Percentiles rank a stretch among this genome's conserved stretches.
phyloP scores from a whole-genome alignment of 1,139 yeast species.

The Kazachstania sp. region DNA sequence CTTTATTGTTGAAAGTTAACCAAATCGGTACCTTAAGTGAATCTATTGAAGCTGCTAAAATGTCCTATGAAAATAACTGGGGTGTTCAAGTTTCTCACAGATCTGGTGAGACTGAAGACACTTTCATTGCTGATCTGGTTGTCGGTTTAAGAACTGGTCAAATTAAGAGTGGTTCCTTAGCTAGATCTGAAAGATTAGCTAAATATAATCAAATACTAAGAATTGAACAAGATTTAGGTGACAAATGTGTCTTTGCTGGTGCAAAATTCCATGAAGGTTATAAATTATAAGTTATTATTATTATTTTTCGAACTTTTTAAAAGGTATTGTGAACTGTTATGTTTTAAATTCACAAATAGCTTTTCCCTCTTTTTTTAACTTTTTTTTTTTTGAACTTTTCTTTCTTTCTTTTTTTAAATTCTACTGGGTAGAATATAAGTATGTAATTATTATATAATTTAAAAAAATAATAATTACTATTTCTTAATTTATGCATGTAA shows the following conservation, averaged over 20 bases:
- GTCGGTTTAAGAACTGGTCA: constrained; percentile 97
- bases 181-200: constrained; percentile 98
- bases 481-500: too few relatives aligned
- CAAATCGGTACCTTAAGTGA: constrained; percentile 88
- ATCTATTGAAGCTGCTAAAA: constrained; percentile 88
- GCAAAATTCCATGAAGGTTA: constrained; percentile 57
- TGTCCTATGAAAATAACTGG: constrained; percentile 87
- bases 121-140: constrained; percentile 90
- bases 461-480: too few relatives aligned
- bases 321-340: too few relatives aligned
- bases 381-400: too few relatives aligned
- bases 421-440: too few relatives aligned
- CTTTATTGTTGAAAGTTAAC: constrained; percentile 90
- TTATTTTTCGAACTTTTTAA: too few relatives aligned
- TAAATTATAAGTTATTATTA: constrained; percentile 20
- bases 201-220: constrained; percentile 93
- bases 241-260: constrained; percentile 91
- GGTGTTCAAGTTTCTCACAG: constrained; percentile 98
- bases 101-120: constrained; percentile 99
- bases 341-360: too few relatives aligned
- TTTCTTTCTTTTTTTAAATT: neutral
- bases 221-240: constrained; percentile 95
- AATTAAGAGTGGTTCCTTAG: constrained; percentile 99
- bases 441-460: too few relatives aligned
- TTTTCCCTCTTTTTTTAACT: too few relatives aligned